These are phyloP conservation scores for Oryza glumipatula DNA, from an alignment of 176 grass and related monocot genomes.

Conservation along the genomic window DNA sequence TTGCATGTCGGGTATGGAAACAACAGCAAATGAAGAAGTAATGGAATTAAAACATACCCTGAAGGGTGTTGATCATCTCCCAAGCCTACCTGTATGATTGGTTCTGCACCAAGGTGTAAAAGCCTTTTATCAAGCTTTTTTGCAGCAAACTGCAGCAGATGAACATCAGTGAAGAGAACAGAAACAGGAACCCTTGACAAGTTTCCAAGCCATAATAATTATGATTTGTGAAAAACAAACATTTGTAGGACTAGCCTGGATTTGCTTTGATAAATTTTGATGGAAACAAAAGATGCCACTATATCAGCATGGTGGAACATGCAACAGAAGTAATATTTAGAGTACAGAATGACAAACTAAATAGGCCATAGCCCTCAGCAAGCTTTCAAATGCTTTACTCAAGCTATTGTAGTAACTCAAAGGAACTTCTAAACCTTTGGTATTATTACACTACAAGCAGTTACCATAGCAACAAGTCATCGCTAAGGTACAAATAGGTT, in stretches of 20 bases:
- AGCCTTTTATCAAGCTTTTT: slow-evolving; percentile 92
- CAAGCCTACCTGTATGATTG: slow-evolving; percentile 79
- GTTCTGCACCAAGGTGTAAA: slow-evolving; percentile 71
- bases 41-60: slow-evolving; percentile 58
- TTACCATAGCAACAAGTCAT: not conserved
- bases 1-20: slow-evolving; percentile 2
- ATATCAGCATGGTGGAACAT: not conserved
- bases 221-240: not conserved
- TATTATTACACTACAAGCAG: not conserved
- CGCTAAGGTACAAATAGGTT: not conserved
- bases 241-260: not conserved
- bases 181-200: not conserved
- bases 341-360: slow-evolving; percentile 15
- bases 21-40: not conserved
- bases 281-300: not conserved
- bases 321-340: not conserved
- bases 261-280: not conserved
- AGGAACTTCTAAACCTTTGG: not conserved
- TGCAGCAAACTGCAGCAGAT: slow-evolving; percentile 35
- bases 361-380: not conserved
- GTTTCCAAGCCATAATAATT: slow-evolving; percentile 17
- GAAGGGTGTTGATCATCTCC: slow-evolving; percentile 92
- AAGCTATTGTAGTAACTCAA: not conserved
- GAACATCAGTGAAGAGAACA: slow-evolving; percentile 29
- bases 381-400: slow-evolving; percentile 5